phyloP scores from a whole-genome alignment of 192 early-diverging fungal genomes.

The Coemansia aciculifera region DNA sequence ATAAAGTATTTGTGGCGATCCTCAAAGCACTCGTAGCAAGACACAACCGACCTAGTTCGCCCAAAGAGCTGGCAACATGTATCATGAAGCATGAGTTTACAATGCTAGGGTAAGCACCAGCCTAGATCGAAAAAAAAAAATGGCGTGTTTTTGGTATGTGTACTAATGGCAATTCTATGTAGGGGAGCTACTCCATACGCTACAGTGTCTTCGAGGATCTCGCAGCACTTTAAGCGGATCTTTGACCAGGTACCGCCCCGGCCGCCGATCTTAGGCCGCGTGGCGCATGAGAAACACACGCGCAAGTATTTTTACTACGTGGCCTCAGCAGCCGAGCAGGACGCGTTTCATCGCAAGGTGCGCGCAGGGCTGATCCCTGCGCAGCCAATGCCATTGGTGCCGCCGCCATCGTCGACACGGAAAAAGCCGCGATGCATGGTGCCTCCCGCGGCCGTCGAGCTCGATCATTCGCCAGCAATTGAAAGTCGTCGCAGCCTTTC shows the following conservation, averaged over 20 bases:
- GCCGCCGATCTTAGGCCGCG: slow-evolving; percentile 68
- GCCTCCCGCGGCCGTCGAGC: slow-evolving; percentile 45
- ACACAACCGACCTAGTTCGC: slow-evolving; percentile 77
- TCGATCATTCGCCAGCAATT: slow-evolving; percentile 21
- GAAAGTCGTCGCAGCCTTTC: slow-evolving; percentile 18
- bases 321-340: slow-evolving; percentile 55
- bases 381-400: slow-evolving; percentile 13
- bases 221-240: slow-evolving; percentile 84
- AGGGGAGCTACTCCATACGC: slow-evolving; percentile 83
- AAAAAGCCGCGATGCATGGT: slow-evolving; percentile 53
- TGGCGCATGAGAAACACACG: slow-evolving; percentile 67
- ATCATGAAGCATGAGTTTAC: slow-evolving; percentile 81
- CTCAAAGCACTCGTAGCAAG: slow-evolving; percentile 75
- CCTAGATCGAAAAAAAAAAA: slow-evolving; percentile 12
- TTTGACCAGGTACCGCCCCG: slow-evolving; percentile 74
- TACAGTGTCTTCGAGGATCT: slow-evolving; percentile 86
- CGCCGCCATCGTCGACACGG: slow-evolving; percentile 2
- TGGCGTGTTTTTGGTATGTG: neutral
- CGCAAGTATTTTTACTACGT: slow-evolving; percentile 77
- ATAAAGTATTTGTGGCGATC: slow-evolving; percentile 87
- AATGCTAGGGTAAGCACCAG: slow-evolving; percentile 64
- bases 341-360: slow-evolving; percentile 47
- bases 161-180: slow-evolving; percentile 22
- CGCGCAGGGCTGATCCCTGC: slow-evolving; percentile 39
- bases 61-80: slow-evolving; percentile 75